These are phyloP conservation scores for Lindgomyces ingoldianus DNA, from an alignment of 495 filamentous ascomycete genomes.

Conservation along the genomic window DNA sequence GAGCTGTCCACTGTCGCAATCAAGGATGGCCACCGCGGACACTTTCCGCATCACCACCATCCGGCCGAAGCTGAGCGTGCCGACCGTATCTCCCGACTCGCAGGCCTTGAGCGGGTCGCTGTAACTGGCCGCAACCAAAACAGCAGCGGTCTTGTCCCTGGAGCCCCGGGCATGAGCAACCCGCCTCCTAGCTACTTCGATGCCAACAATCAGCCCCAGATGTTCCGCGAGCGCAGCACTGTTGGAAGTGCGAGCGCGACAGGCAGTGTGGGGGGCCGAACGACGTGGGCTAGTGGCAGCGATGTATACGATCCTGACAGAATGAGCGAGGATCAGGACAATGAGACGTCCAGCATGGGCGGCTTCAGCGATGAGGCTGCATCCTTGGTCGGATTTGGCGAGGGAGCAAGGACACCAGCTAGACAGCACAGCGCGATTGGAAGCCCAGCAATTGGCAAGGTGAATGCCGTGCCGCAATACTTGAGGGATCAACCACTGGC, in stretches of 20 bases:
- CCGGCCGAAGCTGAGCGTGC: constrained; percentile 85
- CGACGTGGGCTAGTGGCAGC: constrained; percentile 71
- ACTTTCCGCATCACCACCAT: constrained; percentile 52
- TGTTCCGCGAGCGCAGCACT: constrained; percentile 68
- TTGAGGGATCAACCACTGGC: constrained; percentile 23
- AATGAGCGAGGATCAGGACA: constrained; percentile 67
- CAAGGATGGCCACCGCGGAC: constrained; percentile 88
- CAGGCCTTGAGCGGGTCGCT: constrained; percentile 74
- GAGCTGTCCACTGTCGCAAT: constrained; percentile 87
- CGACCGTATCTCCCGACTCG: constrained; percentile 87
- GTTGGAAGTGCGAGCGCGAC: constrained; percentile 82
- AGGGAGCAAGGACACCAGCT: constrained; percentile 68
- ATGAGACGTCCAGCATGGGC: constrained; percentile 63
- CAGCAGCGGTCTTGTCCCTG: constrained; percentile 35
- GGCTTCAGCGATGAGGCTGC: constrained; percentile 80
- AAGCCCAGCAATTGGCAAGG: constrained; percentile 38
- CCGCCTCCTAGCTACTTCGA: constrained; percentile 65
- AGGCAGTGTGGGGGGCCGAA: constrained; percentile 69
- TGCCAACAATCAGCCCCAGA: constrained; percentile 55
- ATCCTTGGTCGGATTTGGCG: constrained; percentile 81
- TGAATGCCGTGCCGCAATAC: constrained; percentile 25
- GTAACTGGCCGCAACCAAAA: constrained; percentile 44
- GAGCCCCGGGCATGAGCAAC: constrained; percentile 4
- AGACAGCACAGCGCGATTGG: constrained; percentile 40
- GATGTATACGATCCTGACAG: constrained; percentile 64